Conservation (phyloP, 2,329 filamentous ascomycete genomes). For the Aspergillus tanneri region DNA sequence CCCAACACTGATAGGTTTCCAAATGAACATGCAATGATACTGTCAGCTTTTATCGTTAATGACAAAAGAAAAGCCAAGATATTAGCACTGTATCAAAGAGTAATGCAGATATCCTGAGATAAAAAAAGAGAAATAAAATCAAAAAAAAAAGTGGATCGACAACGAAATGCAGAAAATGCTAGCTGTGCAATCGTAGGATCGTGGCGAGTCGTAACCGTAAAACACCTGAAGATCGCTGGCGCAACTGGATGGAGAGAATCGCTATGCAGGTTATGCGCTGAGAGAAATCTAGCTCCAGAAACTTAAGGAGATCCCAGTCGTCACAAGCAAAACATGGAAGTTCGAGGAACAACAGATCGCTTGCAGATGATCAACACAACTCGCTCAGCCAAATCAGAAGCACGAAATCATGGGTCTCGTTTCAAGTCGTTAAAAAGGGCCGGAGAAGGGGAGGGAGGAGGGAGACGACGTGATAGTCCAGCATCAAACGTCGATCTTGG, state of each 20-base stretch:
- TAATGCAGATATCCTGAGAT: slow-evolving; percentile 14
- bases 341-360: slow-evolving; percentile 14
- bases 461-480: slow-evolving; percentile 24
- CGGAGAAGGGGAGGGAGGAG: no score
- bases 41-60: slow-evolving; percentile 9
- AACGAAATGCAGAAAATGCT: slow-evolving; percentile 28
- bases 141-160: slow-evolving; percentile 20
- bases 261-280: slow-evolving; percentile 19
- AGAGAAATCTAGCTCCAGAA: slow-evolving; percentile 27
- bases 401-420: slow-evolving; percentile 43
- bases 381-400: slow-evolving; percentile 31
- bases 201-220: slow-evolving; percentile 36
- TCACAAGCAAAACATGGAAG: slow-evolving; percentile 15
- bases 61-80: slow-evolving; percentile 4
- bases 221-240: slow-evolving; percentile 25
- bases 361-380: slow-evolving; percentile 23
- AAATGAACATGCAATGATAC: slow-evolving; percentile 11
- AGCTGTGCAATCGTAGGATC: slow-evolving; percentile 31
- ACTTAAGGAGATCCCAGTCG: slow-evolving; percentile 16
- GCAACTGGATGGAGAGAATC: slow-evolving; percentile 20
- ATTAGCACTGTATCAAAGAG: slow-evolving; percentile 1
- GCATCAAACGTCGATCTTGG: slow-evolving; percentile 20
- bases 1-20: not conserved
- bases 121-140: slow-evolving; percentile 15
- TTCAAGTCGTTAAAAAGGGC: slow-evolving; percentile 43